Evolutionary conservation across 108 stramenopile species (phyloP).

Genomic region (Schizochytrium sp.): DNA sequence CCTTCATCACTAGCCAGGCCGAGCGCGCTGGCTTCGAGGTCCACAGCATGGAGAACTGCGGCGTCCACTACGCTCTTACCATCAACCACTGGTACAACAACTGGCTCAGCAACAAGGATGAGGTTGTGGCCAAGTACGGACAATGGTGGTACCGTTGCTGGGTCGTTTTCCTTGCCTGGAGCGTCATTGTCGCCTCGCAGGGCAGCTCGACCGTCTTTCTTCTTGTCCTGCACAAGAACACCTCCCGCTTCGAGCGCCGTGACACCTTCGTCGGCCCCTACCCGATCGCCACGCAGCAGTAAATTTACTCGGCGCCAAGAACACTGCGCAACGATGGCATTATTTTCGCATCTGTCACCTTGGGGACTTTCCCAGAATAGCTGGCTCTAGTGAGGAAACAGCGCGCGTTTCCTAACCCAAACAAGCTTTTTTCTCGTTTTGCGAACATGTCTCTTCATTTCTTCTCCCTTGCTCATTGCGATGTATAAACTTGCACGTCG

Average conservation of each 20-base stretch:
- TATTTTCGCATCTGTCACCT: too few species aligned
- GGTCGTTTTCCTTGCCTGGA: background rate
- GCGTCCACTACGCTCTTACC: constrained; percentile 25
- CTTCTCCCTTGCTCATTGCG: too few species aligned
- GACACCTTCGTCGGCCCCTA: constrained; percentile 10
- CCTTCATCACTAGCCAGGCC: background rate
- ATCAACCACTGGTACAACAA: constrained; percentile 30
- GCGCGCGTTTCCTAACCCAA: too few species aligned
- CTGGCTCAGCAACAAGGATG: constrained; percentile 21
- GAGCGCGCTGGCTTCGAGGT: constrained; percentile 30
- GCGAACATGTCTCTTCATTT: too few species aligned
- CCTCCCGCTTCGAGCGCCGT: constrained; percentile 14
- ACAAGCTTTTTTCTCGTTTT: too few species aligned
- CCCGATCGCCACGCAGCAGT: background rate
- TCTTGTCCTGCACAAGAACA: background rate
- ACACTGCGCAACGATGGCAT: background rate
- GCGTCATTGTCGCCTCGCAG: background rate
- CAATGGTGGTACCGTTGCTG: constrained; percentile 3
- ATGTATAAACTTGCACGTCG: too few species aligned
- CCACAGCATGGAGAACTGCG: constrained; percentile 23
- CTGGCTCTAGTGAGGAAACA: too few species aligned
- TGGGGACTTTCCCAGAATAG: too few species aligned
- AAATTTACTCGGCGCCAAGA: background rate
- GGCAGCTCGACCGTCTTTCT: background rate
- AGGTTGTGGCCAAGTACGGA: background rate